Evolutionary conservation across 2,329 filamentous ascomycete genomes (phyloP).

Genomic region (Colletotrichum chrysophilum): DNA sequence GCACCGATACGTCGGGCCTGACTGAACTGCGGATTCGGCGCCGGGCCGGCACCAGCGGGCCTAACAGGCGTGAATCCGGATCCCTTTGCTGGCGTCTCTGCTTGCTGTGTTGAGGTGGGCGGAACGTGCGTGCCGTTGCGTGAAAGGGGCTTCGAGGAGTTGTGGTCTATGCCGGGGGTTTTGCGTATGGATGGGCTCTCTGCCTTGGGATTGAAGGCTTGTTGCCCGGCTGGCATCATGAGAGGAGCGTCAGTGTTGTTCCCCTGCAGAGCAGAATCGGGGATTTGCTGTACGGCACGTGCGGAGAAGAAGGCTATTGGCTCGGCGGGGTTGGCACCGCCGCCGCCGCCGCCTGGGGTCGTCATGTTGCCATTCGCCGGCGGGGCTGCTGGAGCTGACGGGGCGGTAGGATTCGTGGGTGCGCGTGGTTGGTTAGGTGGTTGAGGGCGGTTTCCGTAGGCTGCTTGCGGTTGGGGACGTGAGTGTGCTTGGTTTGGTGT

Average conservation of each 20-base stretch:
- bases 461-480: slow-evolving; percentile 25
- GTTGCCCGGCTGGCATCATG: slow-evolving; percentile 43
- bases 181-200: slow-evolving; percentile 88
- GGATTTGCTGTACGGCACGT: slow-evolving; percentile 63
- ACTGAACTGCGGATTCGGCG: slow-evolving; percentile 60
- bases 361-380: slow-evolving; percentile 12
- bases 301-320: slow-evolving; percentile 74
- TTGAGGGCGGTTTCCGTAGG: slow-evolving; percentile 25
- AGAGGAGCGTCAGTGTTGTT: slow-evolving; percentile 45
- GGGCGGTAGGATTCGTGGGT: slow-evolving; percentile 20
- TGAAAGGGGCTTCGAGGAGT: slow-evolving; percentile 74
- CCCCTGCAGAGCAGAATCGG: slow-evolving; percentile 46
- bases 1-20: slow-evolving; percentile 63
- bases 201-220: slow-evolving; percentile 74
- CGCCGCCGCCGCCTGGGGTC: slow-evolving; percentile 22
- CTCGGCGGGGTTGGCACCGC: slow-evolving; percentile 35
- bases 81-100: slow-evolving; percentile 16
- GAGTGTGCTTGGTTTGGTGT: slow-evolving; percentile 37
- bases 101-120: slow-evolving; percentile 34
- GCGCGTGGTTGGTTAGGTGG: slow-evolving; percentile 26
- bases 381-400: slow-evolving; percentile 15
- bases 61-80: slow-evolving; percentile 22
- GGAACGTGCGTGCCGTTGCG: slow-evolving; percentile 60
- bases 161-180: slow-evolving; percentile 86
- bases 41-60: neutral